These are phyloP conservation scores for Albifimbria verrucaria DNA, from an alignment of 2,329 filamentous ascomycete species.

Conservation along the genomic window DNA sequence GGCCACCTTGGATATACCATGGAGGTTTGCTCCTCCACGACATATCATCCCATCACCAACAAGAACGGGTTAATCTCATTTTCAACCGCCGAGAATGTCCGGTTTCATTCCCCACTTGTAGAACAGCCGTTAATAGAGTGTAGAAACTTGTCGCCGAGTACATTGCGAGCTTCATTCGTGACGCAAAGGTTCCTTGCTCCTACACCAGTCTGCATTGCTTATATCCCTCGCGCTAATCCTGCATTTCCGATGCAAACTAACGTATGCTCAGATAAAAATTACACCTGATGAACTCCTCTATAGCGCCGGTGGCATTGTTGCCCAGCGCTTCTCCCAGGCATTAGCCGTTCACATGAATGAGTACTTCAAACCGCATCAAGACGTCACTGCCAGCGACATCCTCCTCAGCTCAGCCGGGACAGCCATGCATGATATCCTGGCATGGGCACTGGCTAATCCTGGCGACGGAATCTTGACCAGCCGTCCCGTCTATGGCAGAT, in stretches of 20 bases:
- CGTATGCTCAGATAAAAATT: slow-evolving; percentile 23
- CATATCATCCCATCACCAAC: slow-evolving; percentile 35
- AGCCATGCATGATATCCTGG: slow-evolving; percentile 35
- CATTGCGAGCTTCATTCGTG: neutral
- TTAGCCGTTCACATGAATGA: slow-evolving; percentile 35
- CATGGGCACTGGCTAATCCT: slow-evolving; percentile 34
- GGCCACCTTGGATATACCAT: slow-evolving; percentile 21
- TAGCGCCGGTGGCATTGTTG: slow-evolving; percentile 30
- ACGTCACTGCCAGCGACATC: slow-evolving; percentile 27
- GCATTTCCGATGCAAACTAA: neutral
- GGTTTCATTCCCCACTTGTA: neutral
- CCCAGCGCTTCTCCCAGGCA: slow-evolving; percentile 26
- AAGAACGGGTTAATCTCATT: slow-evolving; percentile 43
- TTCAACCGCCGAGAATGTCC: slow-evolving; percentile 44
- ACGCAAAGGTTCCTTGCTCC: neutral
- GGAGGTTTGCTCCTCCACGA: slow-evolving; percentile 28
- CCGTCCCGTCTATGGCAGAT: slow-evolving; percentile 44
- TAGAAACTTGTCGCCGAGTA: slow-evolving; percentile 37
- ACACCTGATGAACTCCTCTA: slow-evolving; percentile 31
- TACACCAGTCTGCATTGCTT: too few species aligned
- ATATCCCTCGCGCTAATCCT: neutral
- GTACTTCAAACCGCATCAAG: slow-evolving; percentile 27
- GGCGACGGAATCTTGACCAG: slow-evolving; percentile 37
- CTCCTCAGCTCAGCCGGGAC: slow-evolving; percentile 32
- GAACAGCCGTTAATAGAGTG: too few species aligned